Evolutionary conservation across 129 eudicot genomes (phyloP).

Genomic region (Helichrysum umbraculigerum): DNA sequence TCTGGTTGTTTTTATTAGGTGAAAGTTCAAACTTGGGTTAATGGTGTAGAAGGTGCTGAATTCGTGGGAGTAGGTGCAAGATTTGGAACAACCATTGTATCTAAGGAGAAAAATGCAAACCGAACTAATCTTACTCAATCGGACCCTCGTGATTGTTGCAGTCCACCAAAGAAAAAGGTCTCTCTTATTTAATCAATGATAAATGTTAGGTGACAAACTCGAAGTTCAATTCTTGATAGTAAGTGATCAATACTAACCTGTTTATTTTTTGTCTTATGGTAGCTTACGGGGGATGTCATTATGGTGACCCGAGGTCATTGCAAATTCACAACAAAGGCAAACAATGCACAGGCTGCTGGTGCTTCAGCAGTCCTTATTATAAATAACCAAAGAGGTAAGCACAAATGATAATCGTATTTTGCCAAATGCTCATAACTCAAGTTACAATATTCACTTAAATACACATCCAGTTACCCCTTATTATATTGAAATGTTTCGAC

Average conservation of each 20-base stretch:
- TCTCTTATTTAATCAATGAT: background rate
- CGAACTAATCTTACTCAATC: slow-evolving; percentile 58
- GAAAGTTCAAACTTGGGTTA: slow-evolving; percentile 87
- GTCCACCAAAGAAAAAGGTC: slow-evolving; percentile 70
- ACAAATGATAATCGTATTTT: too few species aligned
- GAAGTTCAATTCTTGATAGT: background rate
- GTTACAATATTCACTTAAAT: too few species aligned
- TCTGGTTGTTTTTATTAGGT: slow-evolving; percentile 49
- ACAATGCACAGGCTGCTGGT: slow-evolving; percentile 91
- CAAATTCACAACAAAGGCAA: slow-evolving; percentile 85
- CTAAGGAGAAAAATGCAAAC: slow-evolving; percentile 86
- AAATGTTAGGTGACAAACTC: background rate
- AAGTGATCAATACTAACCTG: slow-evolving; percentile 1
- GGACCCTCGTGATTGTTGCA: slow-evolving; percentile 85
- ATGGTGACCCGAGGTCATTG: slow-evolving; percentile 89
- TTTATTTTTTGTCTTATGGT: slow-evolving; percentile 17
- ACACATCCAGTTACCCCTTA: background rate
- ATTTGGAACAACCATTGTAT: slow-evolving; percentile 74
- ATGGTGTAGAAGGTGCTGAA: slow-evolving; percentile 62
- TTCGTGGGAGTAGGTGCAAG: slow-evolving; percentile 93
- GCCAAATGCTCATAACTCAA: too few species aligned
- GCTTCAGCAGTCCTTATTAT: slow-evolving; percentile 88
- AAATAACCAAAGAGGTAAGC: slow-evolving; percentile 73
- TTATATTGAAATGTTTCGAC: slow-evolving; percentile 3
- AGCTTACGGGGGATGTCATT: slow-evolving; percentile 80